A percentile compares a stretch with the other conserved stretches of the same genome.
phyloP scores from a whole-genome alignment of 2,329 filamentous ascomycete genomes.

The Calonectria naviculata region DNA sequence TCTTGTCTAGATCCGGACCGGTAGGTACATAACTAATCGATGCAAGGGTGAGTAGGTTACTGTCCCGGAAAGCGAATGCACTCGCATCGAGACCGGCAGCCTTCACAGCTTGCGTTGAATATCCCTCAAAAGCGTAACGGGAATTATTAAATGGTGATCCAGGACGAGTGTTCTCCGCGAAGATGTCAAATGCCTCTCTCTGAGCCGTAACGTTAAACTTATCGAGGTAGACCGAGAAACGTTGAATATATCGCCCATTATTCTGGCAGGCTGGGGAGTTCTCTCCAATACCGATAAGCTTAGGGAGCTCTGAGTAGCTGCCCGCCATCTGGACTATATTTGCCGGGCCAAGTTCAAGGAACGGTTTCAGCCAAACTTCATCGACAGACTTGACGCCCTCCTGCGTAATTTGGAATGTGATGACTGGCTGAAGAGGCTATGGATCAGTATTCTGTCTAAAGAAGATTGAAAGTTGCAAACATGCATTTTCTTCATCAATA shows the following conservation, averaged over 20 bases:
- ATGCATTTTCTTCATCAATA: constrained; percentile 53
- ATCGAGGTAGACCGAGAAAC: constrained; percentile 38
- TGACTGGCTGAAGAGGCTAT: constrained; percentile 46
- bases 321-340: constrained; percentile 35
- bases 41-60: constrained; percentile 34
- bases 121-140: constrained; percentile 68
- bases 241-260: constrained; percentile 30
- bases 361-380: constrained; percentile 53
- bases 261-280: constrained; percentile 33
- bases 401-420: constrained; percentile 56
- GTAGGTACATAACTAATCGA: constrained; percentile 32
- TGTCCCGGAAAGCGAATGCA: constrained; percentile 36
- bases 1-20: constrained; percentile 18
- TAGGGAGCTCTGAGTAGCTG: constrained; percentile 32
- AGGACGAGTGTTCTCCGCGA: constrained; percentile 17
- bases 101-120: constrained; percentile 55
- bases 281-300: constrained; percentile 30
- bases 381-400: constrained; percentile 55
- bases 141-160: constrained; percentile 30
- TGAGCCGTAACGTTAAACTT: constrained; percentile 28
- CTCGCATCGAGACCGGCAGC: not conserved
- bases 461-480: not conserved
- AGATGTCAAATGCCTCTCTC: constrained; percentile 28
- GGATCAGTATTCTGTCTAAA: not conserved
- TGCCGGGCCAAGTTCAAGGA: constrained; percentile 55